These are phyloP conservation scores for Bryum argenteum DNA, from an alignment of 225 moss, liverwort and hornwort species.

Conservation along the genomic window DNA sequence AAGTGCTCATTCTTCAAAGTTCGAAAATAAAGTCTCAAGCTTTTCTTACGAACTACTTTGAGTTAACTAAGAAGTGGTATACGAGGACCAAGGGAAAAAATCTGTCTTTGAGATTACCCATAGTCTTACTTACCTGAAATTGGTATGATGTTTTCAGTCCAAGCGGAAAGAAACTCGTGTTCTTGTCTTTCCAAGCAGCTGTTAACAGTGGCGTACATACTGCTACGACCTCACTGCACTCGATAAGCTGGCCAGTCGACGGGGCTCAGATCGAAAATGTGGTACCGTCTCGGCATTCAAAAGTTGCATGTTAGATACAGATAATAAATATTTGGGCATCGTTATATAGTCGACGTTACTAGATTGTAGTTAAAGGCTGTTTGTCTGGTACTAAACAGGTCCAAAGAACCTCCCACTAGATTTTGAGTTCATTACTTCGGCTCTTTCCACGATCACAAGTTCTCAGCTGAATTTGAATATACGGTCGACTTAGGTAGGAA, in stretches of 20 bases:
- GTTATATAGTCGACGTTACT: neutral
- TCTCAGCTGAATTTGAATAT: neutral
- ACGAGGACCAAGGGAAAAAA: neutral
- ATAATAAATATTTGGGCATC: constrained; percentile 5
- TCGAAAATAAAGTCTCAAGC: neutral
- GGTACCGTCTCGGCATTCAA: constrained; percentile 38
- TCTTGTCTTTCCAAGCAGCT: constrained; percentile 87
- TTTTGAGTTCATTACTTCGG: neutral
- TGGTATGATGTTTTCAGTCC: constrained; percentile 58
- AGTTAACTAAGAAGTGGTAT: neutral
- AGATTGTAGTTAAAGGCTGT: neutral
- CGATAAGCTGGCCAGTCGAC: constrained; percentile 69
- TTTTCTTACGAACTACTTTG: neutral
- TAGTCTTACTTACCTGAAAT: constrained; percentile 23
- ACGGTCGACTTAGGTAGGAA: constrained; percentile 13
- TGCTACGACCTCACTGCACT: constrained; percentile 82
- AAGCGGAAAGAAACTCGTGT: constrained; percentile 83
- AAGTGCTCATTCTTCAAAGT: neutral
- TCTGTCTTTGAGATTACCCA: neutral
- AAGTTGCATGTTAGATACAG: neutral
- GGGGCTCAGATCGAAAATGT: constrained; percentile 67
- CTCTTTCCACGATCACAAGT: neutral
- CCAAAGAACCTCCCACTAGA: neutral
- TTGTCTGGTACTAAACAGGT: constrained; percentile 1
- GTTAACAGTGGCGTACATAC: constrained; percentile 85